Conservation (phyloP, 2,329 filamentous ascomycete species). For the Alternaria triticina region DNA sequence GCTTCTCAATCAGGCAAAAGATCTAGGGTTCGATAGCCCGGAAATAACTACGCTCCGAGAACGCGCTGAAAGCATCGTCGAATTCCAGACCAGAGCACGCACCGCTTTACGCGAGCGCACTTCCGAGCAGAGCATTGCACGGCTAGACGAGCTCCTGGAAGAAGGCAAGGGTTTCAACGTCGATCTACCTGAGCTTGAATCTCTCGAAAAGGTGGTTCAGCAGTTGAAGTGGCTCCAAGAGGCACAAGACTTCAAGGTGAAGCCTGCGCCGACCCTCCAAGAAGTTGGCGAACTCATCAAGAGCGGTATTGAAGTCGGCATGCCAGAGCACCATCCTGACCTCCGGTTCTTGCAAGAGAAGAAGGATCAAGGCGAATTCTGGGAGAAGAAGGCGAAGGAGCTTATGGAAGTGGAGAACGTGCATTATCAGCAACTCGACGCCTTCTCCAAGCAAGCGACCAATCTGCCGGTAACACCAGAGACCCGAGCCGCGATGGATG, state of each 20-base stretch:
- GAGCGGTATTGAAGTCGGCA: constrained; percentile 76
- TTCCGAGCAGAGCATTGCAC: constrained; percentile 62
- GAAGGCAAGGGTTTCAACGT: constrained; percentile 88
- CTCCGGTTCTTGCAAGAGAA: constrained; percentile 78
- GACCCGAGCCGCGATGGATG: constrained; percentile 82
- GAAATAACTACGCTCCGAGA: constrained; percentile 88
- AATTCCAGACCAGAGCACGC: constrained; percentile 80
- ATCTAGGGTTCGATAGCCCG: constrained; percentile 89
- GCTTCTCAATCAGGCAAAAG: constrained; percentile 81
- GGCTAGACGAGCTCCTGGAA: constrained; percentile 91
- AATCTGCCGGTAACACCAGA: constrained; percentile 81
- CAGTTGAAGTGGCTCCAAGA: constrained; percentile 89
- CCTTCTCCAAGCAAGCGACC: constrained; percentile 82
- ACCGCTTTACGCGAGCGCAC: constrained; percentile 68
- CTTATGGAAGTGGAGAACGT: constrained; percentile 90
- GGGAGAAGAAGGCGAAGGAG: constrained; percentile 93
- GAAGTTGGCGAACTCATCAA: constrained; percentile 82
- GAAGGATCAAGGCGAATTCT: constrained; percentile 76
- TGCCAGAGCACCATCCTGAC: constrained; percentile 81
- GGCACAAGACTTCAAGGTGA: constrained; percentile 68
- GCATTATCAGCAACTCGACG: constrained; percentile 93
- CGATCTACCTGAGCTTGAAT: constrained; percentile 86
- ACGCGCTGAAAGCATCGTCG: constrained; percentile 80
- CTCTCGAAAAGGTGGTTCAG: constrained; percentile 78
- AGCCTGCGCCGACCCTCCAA: constrained; percentile 70